These are phyloP conservation scores for Jamesozyma hellenica DNA, from an alignment of 805 yeast genomes.

Conservation along the genomic window DNA sequence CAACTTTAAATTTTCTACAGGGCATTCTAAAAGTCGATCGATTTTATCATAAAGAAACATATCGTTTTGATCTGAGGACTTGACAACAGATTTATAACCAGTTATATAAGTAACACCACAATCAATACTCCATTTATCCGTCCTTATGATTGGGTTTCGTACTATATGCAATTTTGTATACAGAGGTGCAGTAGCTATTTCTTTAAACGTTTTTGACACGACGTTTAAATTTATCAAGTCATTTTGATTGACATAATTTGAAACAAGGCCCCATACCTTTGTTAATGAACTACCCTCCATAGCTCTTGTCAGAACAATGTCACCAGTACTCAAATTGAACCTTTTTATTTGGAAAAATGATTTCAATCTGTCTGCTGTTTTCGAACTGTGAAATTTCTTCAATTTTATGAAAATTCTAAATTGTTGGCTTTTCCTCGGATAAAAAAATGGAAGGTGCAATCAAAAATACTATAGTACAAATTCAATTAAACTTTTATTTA, in stretches of 20 bases:
- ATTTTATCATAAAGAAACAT: conserved; percentile 32
- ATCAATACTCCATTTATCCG: conserved; percentile 27
- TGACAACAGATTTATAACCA: conserved; percentile 28
- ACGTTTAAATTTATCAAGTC: conserved; percentile 28
- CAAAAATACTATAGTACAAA: too few species aligned
- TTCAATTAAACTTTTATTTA: too few species aligned
- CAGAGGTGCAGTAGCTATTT: conserved; percentile 26
- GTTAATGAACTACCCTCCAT: neutral
- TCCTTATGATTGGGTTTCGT: conserved; percentile 26
- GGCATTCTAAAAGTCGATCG: conserved; percentile 31
- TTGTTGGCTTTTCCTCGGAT: too few species aligned
- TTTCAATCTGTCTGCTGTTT: too few species aligned
- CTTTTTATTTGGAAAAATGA: too few species aligned
- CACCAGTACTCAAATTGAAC: too few species aligned
- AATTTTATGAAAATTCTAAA: too few species aligned
- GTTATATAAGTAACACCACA: conserved; percentile 32
- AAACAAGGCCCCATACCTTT: neutral
- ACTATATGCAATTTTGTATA: conserved; percentile 33
- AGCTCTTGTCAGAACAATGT: too few species aligned
- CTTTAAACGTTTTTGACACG: conserved; percentile 24
- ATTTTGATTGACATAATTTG: conserved; percentile 31
- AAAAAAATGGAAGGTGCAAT: too few species aligned
- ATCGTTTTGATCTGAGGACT: conserved; percentile 30
- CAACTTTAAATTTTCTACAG: conserved; percentile 19
- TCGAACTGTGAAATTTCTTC: too few species aligned